Percentiles rank a stretch among this genome's conserved stretches.
phyloP scores from a whole-genome alignment of 2,329 filamentous ascomycete species.

The Fonsecaea pugnacius region DNA sequence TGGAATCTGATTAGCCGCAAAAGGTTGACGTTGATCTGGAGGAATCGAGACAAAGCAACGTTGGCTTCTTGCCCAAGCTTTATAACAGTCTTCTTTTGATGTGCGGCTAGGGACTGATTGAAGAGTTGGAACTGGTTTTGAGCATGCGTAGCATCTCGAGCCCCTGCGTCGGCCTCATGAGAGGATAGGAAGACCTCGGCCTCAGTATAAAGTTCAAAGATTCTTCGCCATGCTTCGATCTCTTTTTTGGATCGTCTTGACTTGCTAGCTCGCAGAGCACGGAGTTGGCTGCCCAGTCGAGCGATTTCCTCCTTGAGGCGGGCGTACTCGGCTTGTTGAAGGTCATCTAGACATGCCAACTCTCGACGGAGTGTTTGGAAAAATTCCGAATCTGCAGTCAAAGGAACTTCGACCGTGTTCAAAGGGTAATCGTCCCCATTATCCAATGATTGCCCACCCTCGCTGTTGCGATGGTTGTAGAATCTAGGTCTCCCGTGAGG shows the following conservation, averaged over 20 bases:
- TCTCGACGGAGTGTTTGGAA: constrained; percentile 76
- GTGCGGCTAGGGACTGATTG: constrained; percentile 57
- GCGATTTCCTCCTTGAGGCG: constrained; percentile 67
- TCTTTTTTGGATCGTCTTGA: constrained; percentile 66
- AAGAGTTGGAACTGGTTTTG: constrained; percentile 73
- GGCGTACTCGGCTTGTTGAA: constrained; percentile 70
- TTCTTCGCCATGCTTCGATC: constrained; percentile 74
- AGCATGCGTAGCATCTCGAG: constrained; percentile 68
- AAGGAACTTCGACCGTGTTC: constrained; percentile 69
- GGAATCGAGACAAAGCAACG: constrained; percentile 68
- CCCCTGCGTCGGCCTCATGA: constrained; percentile 70
- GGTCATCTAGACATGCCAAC: constrained; percentile 67
- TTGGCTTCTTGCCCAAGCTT: constrained; percentile 71
- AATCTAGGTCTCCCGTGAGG: neutral
- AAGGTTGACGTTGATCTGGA: constrained; percentile 74
- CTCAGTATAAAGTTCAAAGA: constrained; percentile 81
- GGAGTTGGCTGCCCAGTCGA: constrained; percentile 67
- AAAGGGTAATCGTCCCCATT: constrained; percentile 36
- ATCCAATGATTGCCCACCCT: constrained; percentile 6
- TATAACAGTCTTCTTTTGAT: constrained; percentile 61
- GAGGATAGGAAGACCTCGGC: constrained; percentile 82
- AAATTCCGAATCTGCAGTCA: constrained; percentile 78
- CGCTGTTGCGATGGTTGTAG: neutral
- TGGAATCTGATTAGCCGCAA: constrained; percentile 81
- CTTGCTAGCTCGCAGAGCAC: constrained; percentile 65